Percentiles rank a stretch among this genome's conserved stretches.
Conservation (phyloP, 2,329 filamentous ascomycete species). For the Exophiala mesophila region DNA sequence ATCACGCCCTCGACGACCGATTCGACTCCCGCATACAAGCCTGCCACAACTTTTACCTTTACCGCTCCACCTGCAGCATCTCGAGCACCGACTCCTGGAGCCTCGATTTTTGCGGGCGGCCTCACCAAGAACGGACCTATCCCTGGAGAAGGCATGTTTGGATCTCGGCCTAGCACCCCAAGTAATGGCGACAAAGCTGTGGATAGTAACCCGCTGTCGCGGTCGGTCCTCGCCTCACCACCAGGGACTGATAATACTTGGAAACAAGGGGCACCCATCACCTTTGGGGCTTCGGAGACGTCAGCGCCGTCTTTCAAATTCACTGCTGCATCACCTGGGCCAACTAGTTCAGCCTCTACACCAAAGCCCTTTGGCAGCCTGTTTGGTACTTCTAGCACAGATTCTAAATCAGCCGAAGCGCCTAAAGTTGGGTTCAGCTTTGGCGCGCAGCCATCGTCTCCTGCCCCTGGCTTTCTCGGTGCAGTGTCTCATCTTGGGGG, state of each 20-base stretch:
- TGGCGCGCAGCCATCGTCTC: conserved; percentile 25
- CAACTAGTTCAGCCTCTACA: conserved; percentile 21
- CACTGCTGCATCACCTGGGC: conserved; percentile 28
- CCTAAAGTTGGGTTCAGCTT: conserved; percentile 37
- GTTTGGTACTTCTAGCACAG: conserved; percentile 28
- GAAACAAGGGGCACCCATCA: conserved; percentile 45
- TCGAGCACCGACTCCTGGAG: conserved; percentile 11
- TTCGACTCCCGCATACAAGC: conserved; percentile 18
- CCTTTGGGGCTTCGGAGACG: conserved; percentile 36
- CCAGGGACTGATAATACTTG: conserved; percentile 41
- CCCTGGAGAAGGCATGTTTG: conserved; percentile 30
- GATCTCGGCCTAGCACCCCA: conserved; percentile 27
- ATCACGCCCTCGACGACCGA: conserved; percentile 17
- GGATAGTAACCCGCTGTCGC: conserved; percentile 12
- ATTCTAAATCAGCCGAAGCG: conserved; percentile 19
- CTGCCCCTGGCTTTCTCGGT: conserved; percentile 27
- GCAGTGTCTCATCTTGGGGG: conserved; percentile 26
- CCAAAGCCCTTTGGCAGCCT: conserved; percentile 31
- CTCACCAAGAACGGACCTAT: conserved; percentile 20
- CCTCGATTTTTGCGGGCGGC: conserved; percentile 23
- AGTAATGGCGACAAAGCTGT: conserved; percentile 16
- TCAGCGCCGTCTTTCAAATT: conserved; percentile 27
- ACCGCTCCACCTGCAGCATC: conserved; percentile 17
- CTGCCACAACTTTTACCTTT: conserved; percentile 23
- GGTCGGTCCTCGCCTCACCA: conserved; percentile 20